These are phyloP conservation scores for Aspergillus bridgeri DNA, from an alignment of 495 filamentous ascomycete genomes.

Conservation along the genomic window DNA sequence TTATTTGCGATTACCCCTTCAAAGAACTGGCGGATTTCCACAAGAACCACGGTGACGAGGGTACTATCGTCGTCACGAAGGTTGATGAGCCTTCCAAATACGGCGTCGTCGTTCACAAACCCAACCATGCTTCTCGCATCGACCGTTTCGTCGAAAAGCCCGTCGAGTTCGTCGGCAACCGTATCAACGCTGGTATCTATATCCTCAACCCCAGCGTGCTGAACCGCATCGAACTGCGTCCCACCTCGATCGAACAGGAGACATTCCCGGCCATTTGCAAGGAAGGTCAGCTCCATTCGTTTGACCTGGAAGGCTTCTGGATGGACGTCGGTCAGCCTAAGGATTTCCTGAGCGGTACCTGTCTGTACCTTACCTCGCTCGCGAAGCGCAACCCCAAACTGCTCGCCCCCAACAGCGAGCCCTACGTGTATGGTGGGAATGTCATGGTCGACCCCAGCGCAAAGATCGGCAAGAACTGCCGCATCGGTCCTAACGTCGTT, in stretches of 20 bases:
- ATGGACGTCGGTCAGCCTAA: constrained; percentile 99
- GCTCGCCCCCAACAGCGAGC: constrained; percentile 68
- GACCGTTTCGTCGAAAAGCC: constrained; percentile 99
- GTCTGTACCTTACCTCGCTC: constrained; percentile 91
- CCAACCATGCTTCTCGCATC: constrained; percentile 84
- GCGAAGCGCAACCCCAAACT: constrained; percentile 89
- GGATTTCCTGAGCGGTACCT: constrained; percentile 96
- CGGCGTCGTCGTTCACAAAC: constrained; percentile 98
- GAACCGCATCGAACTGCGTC: constrained; percentile 88
- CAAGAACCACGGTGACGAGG: constrained; percentile 87
- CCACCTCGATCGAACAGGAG: constrained; percentile 99
- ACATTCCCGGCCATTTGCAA: constrained; percentile 94
- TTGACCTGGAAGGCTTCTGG: constrained; percentile 98
- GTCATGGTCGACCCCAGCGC: constrained; percentile 93
- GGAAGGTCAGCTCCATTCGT: constrained; percentile 93
- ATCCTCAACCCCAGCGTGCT: constrained; percentile 94
- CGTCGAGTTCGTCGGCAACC: constrained; percentile 98
- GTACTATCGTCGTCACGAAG: constrained; percentile 98
- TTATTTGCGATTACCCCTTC: constrained; percentile 99
- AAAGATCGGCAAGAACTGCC: constrained; percentile 97
- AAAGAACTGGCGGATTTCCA: constrained; percentile 83
- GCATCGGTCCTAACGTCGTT: constrained; percentile 95
- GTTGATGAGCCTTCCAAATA: constrained; percentile 99
- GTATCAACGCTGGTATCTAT: constrained; percentile 99
- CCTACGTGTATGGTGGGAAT: constrained; percentile 91